A percentile compares a stretch with the other conserved stretches of the same genome.
Evolutionary conservation across 78 protist genomes (phyloP).

Genomic region (Planoprotostelium fungivorum): DNA sequence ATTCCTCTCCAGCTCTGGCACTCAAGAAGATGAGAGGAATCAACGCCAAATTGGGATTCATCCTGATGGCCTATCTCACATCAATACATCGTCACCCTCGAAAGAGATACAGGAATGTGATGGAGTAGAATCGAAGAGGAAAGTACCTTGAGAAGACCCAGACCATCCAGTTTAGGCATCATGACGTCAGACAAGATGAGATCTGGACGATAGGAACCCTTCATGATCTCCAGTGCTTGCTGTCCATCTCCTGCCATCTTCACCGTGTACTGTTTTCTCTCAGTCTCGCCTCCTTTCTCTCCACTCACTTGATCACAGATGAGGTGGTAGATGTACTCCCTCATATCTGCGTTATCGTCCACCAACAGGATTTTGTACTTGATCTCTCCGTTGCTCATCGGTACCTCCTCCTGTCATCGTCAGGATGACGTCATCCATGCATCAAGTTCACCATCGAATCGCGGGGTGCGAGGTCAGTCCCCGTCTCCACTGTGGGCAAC

Average conservation of each 20-base stretch:
- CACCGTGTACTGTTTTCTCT: background rate
- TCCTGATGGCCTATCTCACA: slow-evolving; percentile 20
- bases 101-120: no score
- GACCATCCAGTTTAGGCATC: slow-evolving; percentile 66
- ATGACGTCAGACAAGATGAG: slow-evolving; percentile 59
- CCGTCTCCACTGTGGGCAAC: background rate
- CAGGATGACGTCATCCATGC: background rate
- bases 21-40: slow-evolving; percentile 42
- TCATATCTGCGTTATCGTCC: slow-evolving; percentile 6
- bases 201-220: slow-evolving; percentile 19
- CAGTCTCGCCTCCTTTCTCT: background rate
- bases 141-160: slow-evolving; percentile 34
- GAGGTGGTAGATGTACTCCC: background rate
- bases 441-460: background rate
- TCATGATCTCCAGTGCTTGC: slow-evolving; percentile 22
- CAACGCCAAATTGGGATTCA: slow-evolving; percentile 13
- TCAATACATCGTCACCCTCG: no score
- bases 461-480: background rate
- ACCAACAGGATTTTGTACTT: background rate
- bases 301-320: background rate
- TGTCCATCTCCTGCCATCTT: background rate
- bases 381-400: background rate
- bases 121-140: no score
- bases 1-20: slow-evolving; percentile 62
- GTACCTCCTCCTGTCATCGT: background rate